These are phyloP conservation scores for Typha latifolia DNA, from an alignment of 176 grass and related monocot species.

Conservation along the genomic window DNA sequence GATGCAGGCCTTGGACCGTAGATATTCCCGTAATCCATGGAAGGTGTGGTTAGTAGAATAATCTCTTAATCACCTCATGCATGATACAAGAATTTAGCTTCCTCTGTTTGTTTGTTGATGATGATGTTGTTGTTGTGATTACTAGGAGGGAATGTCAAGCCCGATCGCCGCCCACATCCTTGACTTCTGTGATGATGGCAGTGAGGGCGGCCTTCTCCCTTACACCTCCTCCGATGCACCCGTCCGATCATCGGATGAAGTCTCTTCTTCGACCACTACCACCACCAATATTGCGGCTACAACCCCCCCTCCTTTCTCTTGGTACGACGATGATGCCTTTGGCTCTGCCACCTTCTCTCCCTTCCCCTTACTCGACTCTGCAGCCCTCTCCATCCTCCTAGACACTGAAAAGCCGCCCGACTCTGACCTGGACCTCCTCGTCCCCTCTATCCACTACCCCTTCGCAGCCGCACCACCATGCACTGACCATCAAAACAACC, in stretches of 20 bases:
- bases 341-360: conserved; percentile 37
- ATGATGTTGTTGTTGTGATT: conserved; percentile 10
- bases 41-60: too few relatives aligned
- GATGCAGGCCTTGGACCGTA: too few relatives aligned
- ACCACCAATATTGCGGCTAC: background rate
- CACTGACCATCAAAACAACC: conserved; percentile 25
- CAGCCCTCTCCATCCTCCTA: conserved; percentile 40
- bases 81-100: too few relatives aligned
- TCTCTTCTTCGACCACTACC: conserved; percentile 34
- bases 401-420: conserved; percentile 33
- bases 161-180: conserved; percentile 66
- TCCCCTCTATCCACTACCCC: conserved; percentile 28
- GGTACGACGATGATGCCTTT: conserved; percentile 31
- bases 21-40: too few relatives aligned
- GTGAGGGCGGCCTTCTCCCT: conserved; percentile 40
- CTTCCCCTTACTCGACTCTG: conserved; percentile 47
- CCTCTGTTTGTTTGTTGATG: too few relatives aligned
- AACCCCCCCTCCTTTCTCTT: conserved; percentile 19
- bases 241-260: conserved; percentile 33
- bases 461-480: conserved; percentile 28
- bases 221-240: conserved; percentile 20
- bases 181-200: conserved; percentile 54
- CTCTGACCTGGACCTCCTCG: conserved; percentile 22
- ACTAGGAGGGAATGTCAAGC: conserved; percentile 75
- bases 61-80: too few relatives aligned